Evolutionary conservation across 768 basidiomycete species (phyloP), one percentile per base, ranked within the genome.

Genomic region (Stropharia rugosoannulata): DNA sequence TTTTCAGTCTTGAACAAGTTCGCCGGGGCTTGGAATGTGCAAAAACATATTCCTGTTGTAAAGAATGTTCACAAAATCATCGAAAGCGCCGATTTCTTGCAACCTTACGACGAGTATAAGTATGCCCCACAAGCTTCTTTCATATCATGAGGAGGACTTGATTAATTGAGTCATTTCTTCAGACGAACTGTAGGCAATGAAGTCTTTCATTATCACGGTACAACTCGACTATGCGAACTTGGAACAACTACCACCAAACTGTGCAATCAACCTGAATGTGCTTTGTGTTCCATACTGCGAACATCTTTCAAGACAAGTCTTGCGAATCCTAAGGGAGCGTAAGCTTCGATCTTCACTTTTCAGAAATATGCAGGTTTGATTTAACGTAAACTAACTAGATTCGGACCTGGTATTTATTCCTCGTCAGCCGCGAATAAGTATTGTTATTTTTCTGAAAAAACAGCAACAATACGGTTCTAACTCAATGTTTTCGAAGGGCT

Each of bases 251-350:
- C 62, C 3, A 66, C 66, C 37, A 32, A 56, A 25, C 51, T 68
- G 16, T 72, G 71, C 55, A 48, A 58, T 18, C 62, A 59, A n/a
- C 47, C 42, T 9, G 46, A 49, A 1, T 72, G 71, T 48, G 18
- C 64, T 1, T 52, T 67, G 3, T 72, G 71, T 48, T 63, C 45
- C 22, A 70, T 72, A 35, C 51, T 72, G 36, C 67, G 59, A 45
- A 69, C 70, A 1, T 72, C 71, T 18, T 72, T 72, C 66, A 67
- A 70, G 53, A 65, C 66, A 11, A 65, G 62, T 22, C 51, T 72
- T 3, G 67, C 71, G 4, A 68, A 64, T 44, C 59, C 65, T 5
- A 41, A 35, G 19, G 68, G 70, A 56, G 60, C 64, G 70, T 71
- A 55, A 62, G 67, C 22, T 59, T 7, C 16, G 13, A 35, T 10